Evolutionary conservation across 495 filamentous ascomycete species (phyloP), one percentile per base, ranked within the genome.

Genomic region (Penicillium parvum): DNA sequence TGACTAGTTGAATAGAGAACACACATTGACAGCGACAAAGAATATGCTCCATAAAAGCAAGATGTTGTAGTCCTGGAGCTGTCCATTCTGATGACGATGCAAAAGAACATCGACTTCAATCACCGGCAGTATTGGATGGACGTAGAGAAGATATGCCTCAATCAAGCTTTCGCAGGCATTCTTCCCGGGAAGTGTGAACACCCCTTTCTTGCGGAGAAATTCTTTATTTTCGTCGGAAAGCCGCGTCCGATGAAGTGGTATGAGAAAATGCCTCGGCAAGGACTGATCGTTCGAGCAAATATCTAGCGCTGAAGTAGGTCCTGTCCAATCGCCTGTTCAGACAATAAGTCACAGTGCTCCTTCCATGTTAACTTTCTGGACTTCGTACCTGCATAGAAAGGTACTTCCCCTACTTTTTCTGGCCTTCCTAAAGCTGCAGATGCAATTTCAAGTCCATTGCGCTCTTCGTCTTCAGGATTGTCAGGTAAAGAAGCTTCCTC

Each of bases 11-110:
- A 12, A 7, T 4, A 26, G 7, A 5, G 16, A n/a, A 49, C 59
- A 36, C 38, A 65, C 67, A 52, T 71, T 69, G 0, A 47, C 47
- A 1, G 62, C 61, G 26, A 53, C 65, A 40, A 63, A 69, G n/a
- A 70, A 69, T 8, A 73, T 45, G 42, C 66, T 66, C 68, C 68
- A 73, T 8, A 70, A 28, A 2, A 72, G 44, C 12, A 71, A 36
- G 0, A 66, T 7, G 28, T 66, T 72, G 29, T 61, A 55, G 4
- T 60, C 49, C n/a, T 51, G 40, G 9, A 55, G 38, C 8, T 55
- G 49, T 7, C 53, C 55, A 20, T 37, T 17, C n/a, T 40, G 41
- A 22, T 62, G 52, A 19, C 49, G 48, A 12, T 49, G 23, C 17
- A 71, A 37, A 29, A 71, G 56, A 0, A 43, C 32, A 6, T 56